Conservation (phyloP, 495 filamentous ascomycete species). For the Penicillium parvum region DNA sequence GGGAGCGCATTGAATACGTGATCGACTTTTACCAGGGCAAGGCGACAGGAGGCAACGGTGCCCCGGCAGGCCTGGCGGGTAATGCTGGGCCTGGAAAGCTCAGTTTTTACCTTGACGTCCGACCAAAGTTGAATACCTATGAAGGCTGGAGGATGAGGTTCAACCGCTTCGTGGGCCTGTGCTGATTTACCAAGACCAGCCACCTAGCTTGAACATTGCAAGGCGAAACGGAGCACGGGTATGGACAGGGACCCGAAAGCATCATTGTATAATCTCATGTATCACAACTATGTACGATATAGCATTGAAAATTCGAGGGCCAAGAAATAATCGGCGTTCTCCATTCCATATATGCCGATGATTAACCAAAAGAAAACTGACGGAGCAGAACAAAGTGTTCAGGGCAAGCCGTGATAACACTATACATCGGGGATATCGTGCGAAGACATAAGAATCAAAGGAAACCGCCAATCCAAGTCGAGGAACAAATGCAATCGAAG, state of each 20-base stretch:
- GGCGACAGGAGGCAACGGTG: constrained; percentile 20
- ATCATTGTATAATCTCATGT: constrained; percentile 38
- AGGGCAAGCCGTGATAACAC: constrained; percentile 1
- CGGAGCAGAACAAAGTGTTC: constrained; percentile 16
- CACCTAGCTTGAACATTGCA: constrained; percentile 13
- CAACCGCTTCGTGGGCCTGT: constrained; percentile 57
- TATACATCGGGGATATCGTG: constrained; percentile 30
- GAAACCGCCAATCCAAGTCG: constrained; percentile 1
- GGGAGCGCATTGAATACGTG: constrained; percentile 85
- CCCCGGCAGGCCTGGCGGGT: constrained; percentile 29
- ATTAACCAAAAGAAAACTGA: constrained; percentile 12
- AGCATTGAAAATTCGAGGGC: constrained; percentile 10
- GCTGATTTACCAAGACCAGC: background rate
- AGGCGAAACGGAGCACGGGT: constrained; percentile 31
- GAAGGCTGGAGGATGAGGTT: constrained; percentile 87
- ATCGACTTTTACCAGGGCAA: constrained; percentile 96
- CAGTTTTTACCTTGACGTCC: constrained; percentile 91
- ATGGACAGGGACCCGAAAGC: constrained; percentile 14
- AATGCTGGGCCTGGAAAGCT: constrained; percentile 58
- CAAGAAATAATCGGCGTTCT: constrained; percentile 19
- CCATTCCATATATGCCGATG: constrained; percentile 17
- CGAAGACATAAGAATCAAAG: constrained; percentile 16
- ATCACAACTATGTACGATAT: constrained; percentile 43
- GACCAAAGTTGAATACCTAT: constrained; percentile 88
- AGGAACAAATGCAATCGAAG: constrained; percentile 1